Conservation (phyloP, 257 asterid species). For the Euphrasia confusa region DNA sequence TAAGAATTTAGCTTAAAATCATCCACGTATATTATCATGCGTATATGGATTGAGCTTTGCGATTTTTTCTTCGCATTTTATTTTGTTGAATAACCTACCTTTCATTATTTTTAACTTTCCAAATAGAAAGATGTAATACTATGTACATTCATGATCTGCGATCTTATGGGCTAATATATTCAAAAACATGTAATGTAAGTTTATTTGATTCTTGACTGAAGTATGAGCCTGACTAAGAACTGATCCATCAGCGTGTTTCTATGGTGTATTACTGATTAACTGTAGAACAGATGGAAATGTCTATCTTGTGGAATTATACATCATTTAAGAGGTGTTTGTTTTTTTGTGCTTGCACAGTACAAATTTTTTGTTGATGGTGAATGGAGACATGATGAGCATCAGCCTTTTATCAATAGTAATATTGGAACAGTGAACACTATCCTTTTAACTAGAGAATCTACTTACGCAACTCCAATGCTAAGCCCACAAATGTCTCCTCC, state of each 20-base stretch:
- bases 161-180: background rate
- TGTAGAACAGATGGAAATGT: background rate
- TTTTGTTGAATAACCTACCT: background rate
- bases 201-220: background rate
- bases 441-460: constrained; percentile 60
- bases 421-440: constrained; percentile 78
- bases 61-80: background rate
- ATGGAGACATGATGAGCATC: constrained; percentile 88
- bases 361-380: constrained; percentile 94
- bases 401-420: constrained; percentile 62
- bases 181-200: background rate
- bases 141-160: background rate
- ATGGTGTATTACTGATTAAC: background rate
- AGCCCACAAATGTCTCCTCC: constrained; percentile 49
- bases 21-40: background rate
- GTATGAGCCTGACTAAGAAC: constrained; percentile 1
- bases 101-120: constrained; percentile 2
- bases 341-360: constrained; percentile 49
- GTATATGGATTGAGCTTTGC: constrained; percentile 3
- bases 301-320: constrained; percentile 16
- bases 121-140: background rate
- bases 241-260: background rate
- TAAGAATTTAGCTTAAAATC: background rate
- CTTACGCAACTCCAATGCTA: constrained; percentile 41
- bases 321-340: constrained; percentile 9